Evolutionary conservation across 768 basidiomycete genomes (phyloP), one percentile per base, ranked within the genome.

Genomic region (Cystobasidium onofrii): DNA sequence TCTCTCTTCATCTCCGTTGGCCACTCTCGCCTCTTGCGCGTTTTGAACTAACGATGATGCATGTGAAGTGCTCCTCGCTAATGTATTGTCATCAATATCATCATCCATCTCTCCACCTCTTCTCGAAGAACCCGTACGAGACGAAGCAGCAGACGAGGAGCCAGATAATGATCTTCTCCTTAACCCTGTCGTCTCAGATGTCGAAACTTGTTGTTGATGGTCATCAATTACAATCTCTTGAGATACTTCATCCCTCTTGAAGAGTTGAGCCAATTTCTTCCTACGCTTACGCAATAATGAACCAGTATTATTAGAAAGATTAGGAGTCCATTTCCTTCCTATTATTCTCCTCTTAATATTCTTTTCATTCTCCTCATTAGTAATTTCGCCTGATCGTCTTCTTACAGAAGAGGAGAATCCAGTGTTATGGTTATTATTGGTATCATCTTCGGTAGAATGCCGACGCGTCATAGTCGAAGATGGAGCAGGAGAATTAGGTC

Each of bases 401-500:
- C 46, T 50, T 20, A 50, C 20, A 50, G 46, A 50, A 17, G 46
- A 50, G 18, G 46, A 50, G 46, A 50, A 50, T 50, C 46, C 46
- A 50, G 46, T n/a, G 20, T 7, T n/a, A 4, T 50, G 10, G 20
- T 50, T 50, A 43, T 50, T 20, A 7, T 50, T n/a, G 46, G 4
- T 50, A 7, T 18, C 46, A 9, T 39, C 39, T 15, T 39, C 39
- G 15, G 39, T 39, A 39, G 39, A 39, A 6, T 15, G 39, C 39
- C 39, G 23, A 36, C 1, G 41, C n/a, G 75, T 4, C 39, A 55
- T 64, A n/a, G n/a, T 69, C 75, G 75, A 0, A 73, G 69, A 6
- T 15, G 67, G 70, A 73, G 29, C 73, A 74, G 4, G 74, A 27
- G 23, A 54, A 62, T 15, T 31, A 36, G 15, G 57, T 46, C 39